These are phyloP conservation scores for Phytopythium mirpurense DNA, from an alignment of 352 stramenopile species.

Conservation along the genomic window DNA sequence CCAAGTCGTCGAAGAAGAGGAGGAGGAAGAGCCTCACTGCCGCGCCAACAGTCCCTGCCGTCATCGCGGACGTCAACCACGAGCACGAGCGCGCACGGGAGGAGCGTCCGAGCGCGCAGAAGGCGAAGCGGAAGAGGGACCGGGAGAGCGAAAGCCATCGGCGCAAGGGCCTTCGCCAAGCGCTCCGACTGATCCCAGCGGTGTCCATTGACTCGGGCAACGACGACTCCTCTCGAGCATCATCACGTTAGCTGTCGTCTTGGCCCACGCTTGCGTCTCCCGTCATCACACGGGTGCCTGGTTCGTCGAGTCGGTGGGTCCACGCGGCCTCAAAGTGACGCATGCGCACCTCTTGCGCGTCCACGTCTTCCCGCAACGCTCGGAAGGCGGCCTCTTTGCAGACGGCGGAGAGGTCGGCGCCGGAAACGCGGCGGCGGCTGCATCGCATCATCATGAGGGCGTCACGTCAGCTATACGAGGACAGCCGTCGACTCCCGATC, in stretches of 20 bases:
- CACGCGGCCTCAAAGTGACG: slow-evolving; percentile 49
- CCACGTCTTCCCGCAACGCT: slow-evolving; percentile 59
- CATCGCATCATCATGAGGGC: slow-evolving; percentile 6
- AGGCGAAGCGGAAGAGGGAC: not conserved
- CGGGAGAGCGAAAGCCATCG: not conserved
- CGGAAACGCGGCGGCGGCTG: slow-evolving; percentile 39
- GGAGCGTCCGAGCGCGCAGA: not conserved
- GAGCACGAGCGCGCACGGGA: not conserved
- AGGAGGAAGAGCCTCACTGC: not conserved
- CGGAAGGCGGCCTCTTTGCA: slow-evolving; percentile 80
- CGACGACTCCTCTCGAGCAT: not conserved
- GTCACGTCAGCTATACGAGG: slow-evolving; percentile 3
- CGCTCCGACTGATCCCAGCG: slow-evolving; percentile 13
- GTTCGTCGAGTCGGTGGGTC: slow-evolving; percentile 20
- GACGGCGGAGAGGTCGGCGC: slow-evolving; percentile 57
- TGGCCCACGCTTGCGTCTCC: not conserved
- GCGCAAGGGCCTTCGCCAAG: slow-evolving; percentile 6
- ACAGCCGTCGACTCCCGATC: too few relatives aligned
- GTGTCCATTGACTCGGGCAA: slow-evolving; percentile 2
- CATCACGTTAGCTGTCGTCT: not conserved
- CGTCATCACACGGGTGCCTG: not conserved
- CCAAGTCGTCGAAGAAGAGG: slow-evolving; percentile 1
- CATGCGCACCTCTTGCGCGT: slow-evolving; percentile 25
- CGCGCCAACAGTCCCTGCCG: not conserved
- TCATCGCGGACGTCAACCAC: not conserved